phyloP scores from a whole-genome alignment of 306 rosid genomes.

The Arachis stenosperma region DNA sequence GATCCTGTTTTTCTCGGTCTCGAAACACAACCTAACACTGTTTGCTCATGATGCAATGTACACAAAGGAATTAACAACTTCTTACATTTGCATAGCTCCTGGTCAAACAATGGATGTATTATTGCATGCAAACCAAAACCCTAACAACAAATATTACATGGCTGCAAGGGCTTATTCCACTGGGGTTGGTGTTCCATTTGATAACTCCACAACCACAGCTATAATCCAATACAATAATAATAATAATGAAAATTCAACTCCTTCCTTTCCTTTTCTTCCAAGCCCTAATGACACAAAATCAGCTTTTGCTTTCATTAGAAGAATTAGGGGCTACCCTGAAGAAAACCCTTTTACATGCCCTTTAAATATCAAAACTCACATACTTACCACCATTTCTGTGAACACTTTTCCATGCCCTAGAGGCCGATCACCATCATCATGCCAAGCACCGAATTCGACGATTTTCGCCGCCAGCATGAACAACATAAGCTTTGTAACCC shows the following conservation, averaged over 20 bases:
- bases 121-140: constrained; percentile 50
- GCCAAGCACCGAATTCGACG: constrained; percentile 52
- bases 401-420: constrained; percentile 46
- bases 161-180: constrained; percentile 46
- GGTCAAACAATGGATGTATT: constrained; percentile 62
- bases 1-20: constrained; percentile 54
- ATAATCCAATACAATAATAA: constrained; percentile 45
- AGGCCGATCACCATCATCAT: constrained; percentile 26
- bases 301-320: constrained; percentile 35
- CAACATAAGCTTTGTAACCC: constrained; percentile 55
- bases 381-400: constrained; percentile 46
- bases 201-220: constrained; percentile 52
- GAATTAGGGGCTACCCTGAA: constrained; percentile 46
- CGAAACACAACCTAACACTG: constrained; percentile 51
- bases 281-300: constrained; percentile 41
- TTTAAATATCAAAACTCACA: constrained; percentile 28
- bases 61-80: constrained; percentile 39
- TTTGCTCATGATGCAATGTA: constrained; percentile 51
- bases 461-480: constrained; percentile 51
- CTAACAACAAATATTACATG: constrained; percentile 45
- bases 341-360: constrained; percentile 44
- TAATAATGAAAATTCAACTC: constrained; percentile 25
- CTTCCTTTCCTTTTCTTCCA: constrained; percentile 40
- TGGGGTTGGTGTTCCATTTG: constrained; percentile 37
- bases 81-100: constrained; percentile 54